Base-by-base conservation (phyloP, 139 green algal genomes). In the Chlamydomonas schloesseri region DNA sequence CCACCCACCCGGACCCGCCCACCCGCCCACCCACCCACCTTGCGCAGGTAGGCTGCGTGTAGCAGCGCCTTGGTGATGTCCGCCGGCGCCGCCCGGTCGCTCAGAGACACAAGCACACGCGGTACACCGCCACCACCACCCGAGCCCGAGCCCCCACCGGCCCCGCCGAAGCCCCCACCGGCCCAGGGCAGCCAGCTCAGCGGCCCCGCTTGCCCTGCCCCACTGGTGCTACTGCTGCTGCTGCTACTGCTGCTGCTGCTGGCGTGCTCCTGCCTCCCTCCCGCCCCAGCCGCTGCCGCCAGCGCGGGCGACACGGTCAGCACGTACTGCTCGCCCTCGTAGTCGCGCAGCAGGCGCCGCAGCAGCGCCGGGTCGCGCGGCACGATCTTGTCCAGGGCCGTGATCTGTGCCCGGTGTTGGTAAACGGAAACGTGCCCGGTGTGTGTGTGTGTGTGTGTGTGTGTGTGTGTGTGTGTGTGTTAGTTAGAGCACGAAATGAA, bases 61-160 rank as follows among this genome's bases (percentile, higher is more conserved):
- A 97, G 82, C 37, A 97, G 82, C 21, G 90, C 91, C 71, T 92
- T 88, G 42, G 93, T 53, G 18, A 97, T 91, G 87, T 97, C 91
- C 0, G 20, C 15, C 13, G 88, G 69, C 17, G 73, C 67, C 14
- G 91, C 88, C 3, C 73, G 74, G 60, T 87, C 81, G 74, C 86
- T 92, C 29, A 85, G 34, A 1, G 47, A 58, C 24, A 85, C 64
- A 20, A 77, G 31, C 67, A 85, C 64, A 46, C 53, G 21, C 3
- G 78, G 78, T 47, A 57, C 50, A 3, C 33, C 62, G 28, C 37
- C 15, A 5, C 6, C 42, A 5, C 42, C 42, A 8, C 60, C 75
- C 68, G 57, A 53, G 70, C 81, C 71, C 47, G 29, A 57, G 69
- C 46, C 23, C 78, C 26, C 10, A 17, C 67, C 37, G 3, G 3